Evolutionary conservation across 768 basidiomycete species (phyloP), one percentile per base, ranked within the genome.

Genomic region (Boletus rubroflammeus): DNA sequence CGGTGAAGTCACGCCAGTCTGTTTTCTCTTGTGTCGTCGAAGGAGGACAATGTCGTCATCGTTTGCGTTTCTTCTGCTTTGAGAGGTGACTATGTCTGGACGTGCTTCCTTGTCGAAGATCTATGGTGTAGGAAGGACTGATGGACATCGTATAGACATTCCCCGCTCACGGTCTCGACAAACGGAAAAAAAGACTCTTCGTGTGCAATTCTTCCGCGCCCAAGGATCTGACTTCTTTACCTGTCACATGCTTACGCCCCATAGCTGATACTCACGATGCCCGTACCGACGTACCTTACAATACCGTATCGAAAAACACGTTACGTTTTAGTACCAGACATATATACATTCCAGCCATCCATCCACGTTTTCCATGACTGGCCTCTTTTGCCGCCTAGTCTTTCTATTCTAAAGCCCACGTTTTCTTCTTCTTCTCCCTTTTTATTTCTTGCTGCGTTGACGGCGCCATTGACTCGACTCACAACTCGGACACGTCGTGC

Each of bases 181-280:
- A 15, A 23, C 17, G 35, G 36, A 51, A 34, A 25, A 38, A 6
- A 26, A 13, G 13, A 31, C 1, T n/a, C 26, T 36, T 51, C 26
- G 25, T 36, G 41, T 53, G 2, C 26, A 34, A 53, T n/a, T 35
- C 19, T 53, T 34, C 14, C 13, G 17, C 26, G 14, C 38, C 29
- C 34, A 40, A 13, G 42, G 23, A 26, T 26, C 6, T 19, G 21
- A 32, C 14, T 35, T 36, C 50, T 13, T 35, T 46, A 23, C 56
- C 9, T 57, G 49, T 46, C 26, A 44, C 48, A 58, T 58, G 21
- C 47, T 57, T 35, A 57, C 43, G 31, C 31, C 41, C 17, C 17
- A 29, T 32, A 26, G 38, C 19, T 11, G 47, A 51, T 11, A 9
- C 32, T 32, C 47, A 44, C 31, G 47, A 50, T 15, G 17, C 35